These are phyloP conservation scores for Chalaropsis ovoidea DNA, from an alignment of 2,329 filamentous ascomycete species.

Conservation along the genomic window DNA sequence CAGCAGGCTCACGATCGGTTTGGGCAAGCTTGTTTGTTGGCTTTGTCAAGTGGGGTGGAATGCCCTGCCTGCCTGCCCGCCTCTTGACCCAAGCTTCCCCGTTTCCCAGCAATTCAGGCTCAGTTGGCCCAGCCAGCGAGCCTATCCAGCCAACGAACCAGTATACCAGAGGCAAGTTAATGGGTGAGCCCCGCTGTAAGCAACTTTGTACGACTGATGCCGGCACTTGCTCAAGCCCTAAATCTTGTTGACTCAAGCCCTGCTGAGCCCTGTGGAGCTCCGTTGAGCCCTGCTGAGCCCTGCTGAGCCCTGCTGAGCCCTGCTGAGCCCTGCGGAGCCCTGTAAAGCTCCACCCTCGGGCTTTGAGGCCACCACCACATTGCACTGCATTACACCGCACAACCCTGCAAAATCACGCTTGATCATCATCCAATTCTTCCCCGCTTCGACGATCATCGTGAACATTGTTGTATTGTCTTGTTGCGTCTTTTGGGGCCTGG, in stretches of 20 bases:
- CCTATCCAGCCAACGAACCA: neutral
- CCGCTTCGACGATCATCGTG: constrained; percentile 5
- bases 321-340: neutral
- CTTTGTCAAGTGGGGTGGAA: neutral
- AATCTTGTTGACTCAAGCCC: neutral
- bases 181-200: neutral
- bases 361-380: constrained; percentile 2
- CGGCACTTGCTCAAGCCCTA: neutral
- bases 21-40: no score
- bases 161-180: constrained; percentile 3
- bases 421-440: constrained; percentile 5
- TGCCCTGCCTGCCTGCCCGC: no score
- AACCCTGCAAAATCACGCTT: neutral
- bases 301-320: neutral
- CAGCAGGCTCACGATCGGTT: neutral
- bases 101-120: neutral
- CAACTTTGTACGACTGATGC: constrained; percentile 2
- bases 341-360: neutral
- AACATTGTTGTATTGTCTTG: neutral
- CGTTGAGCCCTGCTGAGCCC: neutral
- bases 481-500: neutral
- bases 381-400: neutral
- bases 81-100: constrained; percentile 6
- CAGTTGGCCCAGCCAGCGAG: neutral
- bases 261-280: neutral